phyloP scores from a whole-genome alignment of 495 filamentous ascomycete species.

The Podospora didyma region DNA sequence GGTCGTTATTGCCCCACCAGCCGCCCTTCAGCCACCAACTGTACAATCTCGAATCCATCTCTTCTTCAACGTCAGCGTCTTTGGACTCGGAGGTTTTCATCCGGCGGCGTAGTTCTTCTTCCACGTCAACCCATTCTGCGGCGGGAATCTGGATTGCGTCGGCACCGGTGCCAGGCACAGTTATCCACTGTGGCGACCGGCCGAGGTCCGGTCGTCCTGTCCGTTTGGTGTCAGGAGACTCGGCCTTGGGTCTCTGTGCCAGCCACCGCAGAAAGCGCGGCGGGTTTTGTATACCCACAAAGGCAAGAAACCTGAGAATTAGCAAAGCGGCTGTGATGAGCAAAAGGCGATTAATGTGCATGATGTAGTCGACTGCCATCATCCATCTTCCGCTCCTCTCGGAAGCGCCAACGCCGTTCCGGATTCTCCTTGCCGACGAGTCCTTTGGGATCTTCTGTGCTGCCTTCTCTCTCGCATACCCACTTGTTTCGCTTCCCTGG shows the following conservation, averaged over 20 bases:
- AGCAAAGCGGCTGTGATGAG: constrained; percentile 54
- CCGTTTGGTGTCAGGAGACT: constrained; percentile 35
- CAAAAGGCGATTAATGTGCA: constrained; percentile 65
- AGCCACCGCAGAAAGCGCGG: constrained; percentile 61
- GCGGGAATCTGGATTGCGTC: constrained; percentile 54
- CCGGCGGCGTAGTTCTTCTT: constrained; percentile 64
- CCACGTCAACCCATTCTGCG: constrained; percentile 68
- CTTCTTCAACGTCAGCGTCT: constrained; percentile 50
- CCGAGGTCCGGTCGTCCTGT: constrained; percentile 26
- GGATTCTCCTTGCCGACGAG: constrained; percentile 28
- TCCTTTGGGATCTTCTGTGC: constrained; percentile 48
- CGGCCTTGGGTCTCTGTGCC: constrained; percentile 39
- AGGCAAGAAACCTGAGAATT: constrained; percentile 49
- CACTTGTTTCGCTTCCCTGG: constrained; percentile 42
- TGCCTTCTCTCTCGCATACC: constrained; percentile 67
- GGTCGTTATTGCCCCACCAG: constrained; percentile 77
- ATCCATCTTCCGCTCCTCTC: constrained; percentile 70
- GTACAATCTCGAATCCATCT: constrained; percentile 70
- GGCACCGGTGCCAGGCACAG: constrained; percentile 31
- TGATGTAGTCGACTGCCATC: constrained; percentile 68
- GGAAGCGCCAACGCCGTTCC: constrained; percentile 71
- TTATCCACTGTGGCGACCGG: constrained; percentile 12
- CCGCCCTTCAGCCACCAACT: constrained; percentile 74
- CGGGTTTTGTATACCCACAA: constrained; percentile 57
- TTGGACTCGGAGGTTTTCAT: constrained; percentile 17